Base-by-base conservation (phyloP, 176 grass and related monocot genomes). In the Triticum timopheevii region DNA sequence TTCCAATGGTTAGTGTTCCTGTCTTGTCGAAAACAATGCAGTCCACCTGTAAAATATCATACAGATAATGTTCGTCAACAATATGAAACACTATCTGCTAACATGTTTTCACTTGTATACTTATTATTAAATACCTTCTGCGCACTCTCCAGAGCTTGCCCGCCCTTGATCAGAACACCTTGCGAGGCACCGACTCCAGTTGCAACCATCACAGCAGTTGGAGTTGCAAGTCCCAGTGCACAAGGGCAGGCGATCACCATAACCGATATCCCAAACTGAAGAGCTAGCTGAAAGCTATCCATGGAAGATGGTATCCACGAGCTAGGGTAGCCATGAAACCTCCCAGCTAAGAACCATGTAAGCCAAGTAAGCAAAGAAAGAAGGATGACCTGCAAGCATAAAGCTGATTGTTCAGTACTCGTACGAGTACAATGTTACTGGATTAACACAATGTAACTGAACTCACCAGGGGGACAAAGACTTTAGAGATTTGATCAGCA, bases 161-260 rank as follows among this genome's bases (percentile, higher is more conserved):
- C 97, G 65, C 92, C 93, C 87, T 98, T 98, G 88, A 98, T 96
- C 31, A 98, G 88, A 82, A 98, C 85, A 38, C 97, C 97, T 68
- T 94, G 97, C 0, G 97, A 96, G 61, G 97, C 97, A 88, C 97
- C 94, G 17, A 98, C 97, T 76, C 97, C 97, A 61, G 94, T 96
- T 35, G 93, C 97, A 90, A 98, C 94, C 96, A 98, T 98, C 73
- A 98, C 97, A 59, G 97, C 97, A 33, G 97, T 98, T 75, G 97
- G 97, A 81, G 97, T 98, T 65, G 97, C 97, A 19, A 98, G 84
- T 23, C 93, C 96, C 80, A 98, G 84, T 19, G 96, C 90, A 20
- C 96, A 98, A 65, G 96, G 96, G 64, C 96, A 98, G 61, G 96
- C 96, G 84, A 98, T 98, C 31, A 98, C 97, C 97, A 98, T 91